Evolutionary conservation across 2,329 filamentous ascomycete genomes (phyloP).

Genomic region (Colletotrichum navitas): DNA sequence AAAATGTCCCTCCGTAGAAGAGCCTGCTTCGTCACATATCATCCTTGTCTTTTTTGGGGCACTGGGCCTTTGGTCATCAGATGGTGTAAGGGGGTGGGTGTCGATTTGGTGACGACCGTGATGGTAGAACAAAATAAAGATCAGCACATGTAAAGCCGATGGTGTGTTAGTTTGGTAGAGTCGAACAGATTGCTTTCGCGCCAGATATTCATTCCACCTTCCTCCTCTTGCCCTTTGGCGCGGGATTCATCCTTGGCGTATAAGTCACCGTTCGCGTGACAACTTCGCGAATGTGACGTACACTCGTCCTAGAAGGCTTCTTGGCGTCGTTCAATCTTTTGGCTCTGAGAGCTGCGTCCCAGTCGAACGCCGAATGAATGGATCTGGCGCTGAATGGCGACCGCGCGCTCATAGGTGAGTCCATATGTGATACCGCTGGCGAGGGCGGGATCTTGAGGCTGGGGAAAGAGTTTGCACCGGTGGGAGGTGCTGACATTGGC

Average conservation of each 20-base stretch:
- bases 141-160: conserved; percentile 24
- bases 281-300: conserved; percentile 85
- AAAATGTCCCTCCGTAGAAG: conserved; percentile 37
- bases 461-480: conserved; percentile 71
- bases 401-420: conserved; percentile 78
- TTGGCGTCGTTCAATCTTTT: conserved; percentile 71
- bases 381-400: conserved; percentile 81
- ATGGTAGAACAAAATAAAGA: conserved; percentile 30
- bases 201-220: conserved; percentile 65
- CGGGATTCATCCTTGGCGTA: conserved; percentile 86
- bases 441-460: conserved; percentile 84
- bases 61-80: conserved; percentile 30
- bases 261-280: conserved; percentile 96
- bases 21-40: conserved; percentile 42
- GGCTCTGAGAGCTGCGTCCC: conserved; percentile 78
- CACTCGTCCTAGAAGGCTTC: conserved; percentile 70
- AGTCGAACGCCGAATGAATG: conserved; percentile 80
- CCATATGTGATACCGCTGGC: conserved; percentile 73
- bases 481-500: conserved; percentile 71
- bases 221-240: conserved; percentile 92
- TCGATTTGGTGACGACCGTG: conserved; percentile 4
- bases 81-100: conserved; percentile 12
- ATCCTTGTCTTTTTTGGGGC: conserved; percentile 28
- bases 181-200: conserved; percentile 13
- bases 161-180: conserved; percentile 5